phyloP scores from a whole-genome alignment of 805 yeast genomes.

The Clavispora santaluciae region DNA sequence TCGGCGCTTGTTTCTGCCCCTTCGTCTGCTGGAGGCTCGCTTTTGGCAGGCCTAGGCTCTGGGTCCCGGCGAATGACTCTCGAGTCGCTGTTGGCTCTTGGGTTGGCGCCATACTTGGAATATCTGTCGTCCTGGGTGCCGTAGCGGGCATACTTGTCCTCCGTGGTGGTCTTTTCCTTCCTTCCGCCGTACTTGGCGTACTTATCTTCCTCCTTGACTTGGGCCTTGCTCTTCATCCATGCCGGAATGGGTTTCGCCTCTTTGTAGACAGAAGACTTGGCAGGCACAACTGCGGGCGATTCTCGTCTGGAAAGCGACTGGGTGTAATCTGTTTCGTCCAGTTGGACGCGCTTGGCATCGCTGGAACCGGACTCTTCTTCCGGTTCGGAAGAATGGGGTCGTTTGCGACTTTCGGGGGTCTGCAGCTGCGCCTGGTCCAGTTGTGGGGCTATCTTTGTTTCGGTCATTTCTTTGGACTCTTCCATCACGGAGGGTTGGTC shows the following conservation, averaged over 20 bases:
- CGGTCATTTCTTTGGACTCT: not conserved
- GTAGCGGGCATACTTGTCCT: constrained; percentile 11
- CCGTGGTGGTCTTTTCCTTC: constrained; percentile 1
- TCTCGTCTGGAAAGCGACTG: constrained; percentile 13
- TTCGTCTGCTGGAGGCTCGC: not conserved
- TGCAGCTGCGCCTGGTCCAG: no score
- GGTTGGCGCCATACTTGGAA: constrained; percentile 15
- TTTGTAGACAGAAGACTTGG: constrained; percentile 22
- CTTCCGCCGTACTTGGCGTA: constrained; percentile 37
- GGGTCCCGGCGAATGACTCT: constrained; percentile 13
- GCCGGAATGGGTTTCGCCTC: constrained; percentile 29
- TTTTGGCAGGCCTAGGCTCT: constrained; percentile 5
- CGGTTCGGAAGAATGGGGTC: not conserved
- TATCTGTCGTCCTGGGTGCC: constrained; percentile 9
- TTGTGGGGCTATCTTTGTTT: no score
- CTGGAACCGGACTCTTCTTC: not conserved
- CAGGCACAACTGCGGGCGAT: not conserved
- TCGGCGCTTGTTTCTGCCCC: not conserved
- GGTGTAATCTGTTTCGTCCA: constrained; percentile 10
- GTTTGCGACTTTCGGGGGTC: not conserved
- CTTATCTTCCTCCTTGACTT: constrained; percentile 21
- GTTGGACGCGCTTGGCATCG: not conserved
- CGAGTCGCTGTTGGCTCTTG: constrained; percentile 5
- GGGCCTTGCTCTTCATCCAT: constrained; percentile 31
- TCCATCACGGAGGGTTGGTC: not conserved